phyloP scores from a whole-genome alignment of 768 basidiomycete genomes.

The Epithele typhae region DNA sequence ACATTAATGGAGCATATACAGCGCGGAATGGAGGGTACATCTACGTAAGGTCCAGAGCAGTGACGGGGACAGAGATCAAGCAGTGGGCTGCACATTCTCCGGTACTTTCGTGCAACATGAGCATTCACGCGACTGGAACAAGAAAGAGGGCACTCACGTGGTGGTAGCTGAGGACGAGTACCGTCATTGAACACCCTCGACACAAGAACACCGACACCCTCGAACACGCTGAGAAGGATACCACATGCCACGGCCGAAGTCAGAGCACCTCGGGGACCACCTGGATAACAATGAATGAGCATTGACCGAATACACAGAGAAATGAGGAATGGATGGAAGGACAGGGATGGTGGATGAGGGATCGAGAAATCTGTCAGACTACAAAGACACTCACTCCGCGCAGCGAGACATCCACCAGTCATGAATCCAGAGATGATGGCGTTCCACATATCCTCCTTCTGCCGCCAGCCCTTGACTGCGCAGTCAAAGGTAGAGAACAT shows the following conservation, averaged over 20 bases:
- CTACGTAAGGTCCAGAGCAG: slow-evolving; percentile 43
- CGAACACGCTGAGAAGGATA: slow-evolving; percentile 90
- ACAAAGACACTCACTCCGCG: slow-evolving; percentile 67
- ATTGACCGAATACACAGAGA: neutral
- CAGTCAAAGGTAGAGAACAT: slow-evolving; percentile 99
- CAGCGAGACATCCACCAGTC: slow-evolving; percentile 94
- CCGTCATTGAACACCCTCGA: slow-evolving; percentile 85
- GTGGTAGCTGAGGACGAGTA: slow-evolving; percentile 75
- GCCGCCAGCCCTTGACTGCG: slow-evolving; percentile 92
- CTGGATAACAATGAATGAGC: slow-evolving; percentile 35
- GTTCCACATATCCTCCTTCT: slow-evolving; percentile 99
- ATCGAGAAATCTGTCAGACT: neutral
- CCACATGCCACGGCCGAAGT: slow-evolving; percentile 95
- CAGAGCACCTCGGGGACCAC: slow-evolving; percentile 87
- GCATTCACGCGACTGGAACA: neutral
- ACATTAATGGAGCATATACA: slow-evolving; percentile 16
- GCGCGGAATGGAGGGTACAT: slow-evolving; percentile 34
- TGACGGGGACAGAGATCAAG: slow-evolving; percentile 17
- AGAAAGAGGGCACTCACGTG: slow-evolving; percentile 45
- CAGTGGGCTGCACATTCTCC: slow-evolving; percentile 51
- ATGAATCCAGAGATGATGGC: slow-evolving; percentile 97
- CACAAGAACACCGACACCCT: slow-evolving; percentile 92
- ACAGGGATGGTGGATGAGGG: neutral
- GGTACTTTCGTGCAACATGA: slow-evolving; percentile 40
- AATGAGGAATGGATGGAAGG: neutral